Conservation (phyloP, 495 filamentous ascomycete species). For the Penicillium coprophilum region DNA sequence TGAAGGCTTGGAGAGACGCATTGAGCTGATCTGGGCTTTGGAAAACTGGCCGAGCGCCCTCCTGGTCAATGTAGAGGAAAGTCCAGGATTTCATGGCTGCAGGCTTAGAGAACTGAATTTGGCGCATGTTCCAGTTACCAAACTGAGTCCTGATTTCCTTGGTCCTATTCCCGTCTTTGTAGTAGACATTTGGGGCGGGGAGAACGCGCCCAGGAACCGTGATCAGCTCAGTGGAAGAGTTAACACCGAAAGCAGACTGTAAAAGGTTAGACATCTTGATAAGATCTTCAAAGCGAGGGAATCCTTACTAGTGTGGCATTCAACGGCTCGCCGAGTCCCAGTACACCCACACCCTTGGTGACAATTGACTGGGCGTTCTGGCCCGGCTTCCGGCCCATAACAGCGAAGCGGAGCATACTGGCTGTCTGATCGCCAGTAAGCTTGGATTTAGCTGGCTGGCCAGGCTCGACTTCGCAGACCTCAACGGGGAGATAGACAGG, state of each 20-base stretch:
- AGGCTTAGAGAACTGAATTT: constrained; percentile 42
- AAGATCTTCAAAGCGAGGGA: neutral
- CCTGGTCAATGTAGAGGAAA: constrained; percentile 25
- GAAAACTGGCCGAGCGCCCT: constrained; percentile 6
- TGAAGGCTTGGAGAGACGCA: constrained; percentile 17
- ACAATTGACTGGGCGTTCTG: constrained; percentile 68
- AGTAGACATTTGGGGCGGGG: constrained; percentile 51
- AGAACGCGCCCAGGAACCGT: constrained; percentile 67
- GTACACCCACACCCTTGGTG: constrained; percentile 48
- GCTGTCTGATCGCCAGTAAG: constrained; percentile 57
- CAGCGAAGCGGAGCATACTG: constrained; percentile 68
- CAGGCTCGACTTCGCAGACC: constrained; percentile 60
- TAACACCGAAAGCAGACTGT: constrained; percentile 55
- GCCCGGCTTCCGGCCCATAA: constrained; percentile 52
- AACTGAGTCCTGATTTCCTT: constrained; percentile 24
- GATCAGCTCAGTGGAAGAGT: constrained; percentile 53
- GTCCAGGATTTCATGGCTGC: constrained; percentile 41
- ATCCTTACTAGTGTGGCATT: constrained; percentile 32
- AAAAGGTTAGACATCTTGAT: neutral
- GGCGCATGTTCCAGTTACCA: constrained; percentile 59
- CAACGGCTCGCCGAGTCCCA: constrained; percentile 42
- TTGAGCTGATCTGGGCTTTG: constrained; percentile 11
- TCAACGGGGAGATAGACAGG: constrained; percentile 70
- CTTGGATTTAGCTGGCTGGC: constrained; percentile 60
- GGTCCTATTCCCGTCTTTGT: constrained; percentile 35